A percentile compares a stretch with the other conserved stretches of the same genome.
Conservation (phyloP, 1,284 basidiomycete genomes). For the Boletus mariae region DNA sequence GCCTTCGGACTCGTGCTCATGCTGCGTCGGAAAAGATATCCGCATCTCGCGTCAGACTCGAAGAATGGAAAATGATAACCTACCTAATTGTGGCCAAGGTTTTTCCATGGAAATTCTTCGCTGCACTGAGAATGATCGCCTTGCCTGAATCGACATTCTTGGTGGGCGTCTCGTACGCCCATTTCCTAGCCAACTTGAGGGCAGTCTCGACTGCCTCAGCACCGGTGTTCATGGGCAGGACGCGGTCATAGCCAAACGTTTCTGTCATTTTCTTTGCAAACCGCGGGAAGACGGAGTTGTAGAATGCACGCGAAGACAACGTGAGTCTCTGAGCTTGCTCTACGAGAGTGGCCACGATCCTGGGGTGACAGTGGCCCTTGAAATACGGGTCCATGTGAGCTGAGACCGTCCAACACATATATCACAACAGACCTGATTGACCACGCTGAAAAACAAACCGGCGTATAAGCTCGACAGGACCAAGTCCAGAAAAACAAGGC, state of each 20-base stretch:
- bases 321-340: conserved; percentile 90
- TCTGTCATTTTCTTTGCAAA: conserved; percentile 87
- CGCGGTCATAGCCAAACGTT: conserved; percentile 90
- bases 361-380: conserved; percentile 94
- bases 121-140: conserved; percentile 83
- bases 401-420: not conserved
- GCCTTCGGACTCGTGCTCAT: conserved; percentile 96
- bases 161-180: conserved; percentile 90
- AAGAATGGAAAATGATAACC: conserved; percentile 8
- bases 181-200: conserved; percentile 84
- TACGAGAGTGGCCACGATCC: conserved; percentile 78
- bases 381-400: not conserved
- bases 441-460: conserved; percentile 51
- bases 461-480: not conserved
- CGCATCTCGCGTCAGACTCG: not conserved
- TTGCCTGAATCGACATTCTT: conserved; percentile 52
- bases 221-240: conserved; percentile 98
- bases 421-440: conserved; percentile 65
- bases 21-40: conserved; percentile 34
- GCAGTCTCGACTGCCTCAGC: conserved; percentile 96
- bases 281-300: conserved; percentile 87
- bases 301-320: conserved; percentile 93
- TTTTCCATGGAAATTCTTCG: conserved; percentile 95
- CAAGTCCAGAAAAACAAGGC: not conserved
- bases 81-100: conserved; percentile 86